phyloP scores from a whole-genome alignment of 345 rosid genomes.

The Salix suchowensis region DNA sequence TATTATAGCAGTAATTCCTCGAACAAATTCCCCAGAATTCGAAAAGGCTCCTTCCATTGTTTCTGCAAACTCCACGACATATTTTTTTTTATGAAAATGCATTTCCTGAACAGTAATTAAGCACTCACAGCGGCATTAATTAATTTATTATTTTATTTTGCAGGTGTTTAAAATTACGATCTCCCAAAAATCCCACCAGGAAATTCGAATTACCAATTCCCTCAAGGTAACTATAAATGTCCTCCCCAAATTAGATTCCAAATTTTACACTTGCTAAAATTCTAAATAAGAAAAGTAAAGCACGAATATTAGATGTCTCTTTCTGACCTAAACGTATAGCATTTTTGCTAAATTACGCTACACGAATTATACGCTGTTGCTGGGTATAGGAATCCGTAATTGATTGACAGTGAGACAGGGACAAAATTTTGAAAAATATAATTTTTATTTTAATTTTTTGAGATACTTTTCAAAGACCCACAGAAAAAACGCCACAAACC shows the following conservation, averaged over 20 bases:
- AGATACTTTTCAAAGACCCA: background rate
- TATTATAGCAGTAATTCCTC: background rate
- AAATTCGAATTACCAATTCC: background rate
- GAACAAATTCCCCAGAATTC: background rate
- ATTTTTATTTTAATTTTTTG: background rate
- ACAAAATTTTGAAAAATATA: too few relatives aligned
- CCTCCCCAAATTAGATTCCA: background rate
- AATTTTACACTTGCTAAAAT: background rate
- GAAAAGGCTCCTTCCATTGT: background rate
- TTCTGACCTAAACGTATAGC: background rate
- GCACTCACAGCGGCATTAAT: background rate
- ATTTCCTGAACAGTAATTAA: background rate
- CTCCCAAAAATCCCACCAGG: too few relatives aligned
- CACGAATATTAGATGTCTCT: background rate
- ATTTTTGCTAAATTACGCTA: background rate
- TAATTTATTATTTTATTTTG: background rate
- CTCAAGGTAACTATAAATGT: background rate
- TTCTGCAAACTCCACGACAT: too few relatives aligned
- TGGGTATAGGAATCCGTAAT: background rate
- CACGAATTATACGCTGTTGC: too few relatives aligned
- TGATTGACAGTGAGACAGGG: background rate
- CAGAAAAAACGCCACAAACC: background rate
- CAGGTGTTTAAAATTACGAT: conserved; percentile 9
- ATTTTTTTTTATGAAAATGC: background rate
- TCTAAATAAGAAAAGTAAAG: background rate